These are phyloP conservation scores for Pugionium dolabratum DNA, from an alignment of 345 rosid species.

Conservation along the genomic window DNA sequence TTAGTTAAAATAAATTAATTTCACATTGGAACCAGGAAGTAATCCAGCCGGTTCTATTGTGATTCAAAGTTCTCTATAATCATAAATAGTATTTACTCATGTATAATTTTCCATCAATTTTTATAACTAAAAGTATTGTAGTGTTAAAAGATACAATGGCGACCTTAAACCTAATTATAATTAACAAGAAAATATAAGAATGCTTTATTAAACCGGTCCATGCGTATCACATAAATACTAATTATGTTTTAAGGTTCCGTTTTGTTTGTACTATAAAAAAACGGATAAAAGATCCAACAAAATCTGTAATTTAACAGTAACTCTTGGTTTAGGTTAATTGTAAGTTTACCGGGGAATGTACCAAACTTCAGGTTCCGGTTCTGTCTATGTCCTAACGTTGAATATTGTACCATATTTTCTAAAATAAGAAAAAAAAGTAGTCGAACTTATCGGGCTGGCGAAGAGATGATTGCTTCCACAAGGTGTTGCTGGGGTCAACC, in stretches of 20 bases:
- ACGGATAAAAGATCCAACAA: not conserved
- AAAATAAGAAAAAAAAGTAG: conserved; percentile 12
- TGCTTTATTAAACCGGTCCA: not conserved
- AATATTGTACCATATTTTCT: conserved; percentile 24
- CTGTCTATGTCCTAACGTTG: not conserved
- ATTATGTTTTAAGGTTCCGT: not conserved
- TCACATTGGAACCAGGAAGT: not conserved
- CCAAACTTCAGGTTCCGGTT: conserved; percentile 23
- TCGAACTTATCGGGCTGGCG: conserved; percentile 31
- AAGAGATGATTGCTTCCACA: conserved; percentile 39
- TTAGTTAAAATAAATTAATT: not conserved
- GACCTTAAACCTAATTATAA: no score
- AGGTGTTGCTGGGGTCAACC: conserved; percentile 41
- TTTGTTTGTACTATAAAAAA: not conserved
- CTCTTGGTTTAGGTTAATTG: not conserved
- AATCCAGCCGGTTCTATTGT: not conserved
- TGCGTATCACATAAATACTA: not conserved
- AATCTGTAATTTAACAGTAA: not conserved
- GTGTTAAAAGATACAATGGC: no score
- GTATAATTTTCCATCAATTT: no score
- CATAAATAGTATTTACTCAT: no score
- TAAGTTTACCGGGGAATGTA: not conserved
- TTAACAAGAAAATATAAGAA: not conserved
- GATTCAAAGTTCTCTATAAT: no score
- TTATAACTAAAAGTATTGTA: no score